Conservation (phyloP, 768 basidiomycete species). For the Mycena alexandri region DNA sequence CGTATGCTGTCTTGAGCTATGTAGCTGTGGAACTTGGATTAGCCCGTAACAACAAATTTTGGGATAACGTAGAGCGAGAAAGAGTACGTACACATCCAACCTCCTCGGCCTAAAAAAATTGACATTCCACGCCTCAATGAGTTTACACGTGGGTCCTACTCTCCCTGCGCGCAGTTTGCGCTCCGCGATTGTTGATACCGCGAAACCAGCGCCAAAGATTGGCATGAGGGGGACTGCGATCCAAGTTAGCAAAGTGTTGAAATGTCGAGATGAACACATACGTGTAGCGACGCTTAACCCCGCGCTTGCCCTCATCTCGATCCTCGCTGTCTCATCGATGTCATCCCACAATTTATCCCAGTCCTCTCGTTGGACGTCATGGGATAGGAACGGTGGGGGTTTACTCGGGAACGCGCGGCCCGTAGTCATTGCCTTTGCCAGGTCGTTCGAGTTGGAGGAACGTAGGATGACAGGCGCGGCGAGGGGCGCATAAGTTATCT, state of each 20-base stretch:
- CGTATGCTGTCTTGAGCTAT: constrained; percentile 27
- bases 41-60: no score
- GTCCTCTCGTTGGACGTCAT: constrained; percentile 32
- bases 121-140: constrained; percentile 34
- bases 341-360: constrained; percentile 34
- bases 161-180: constrained; percentile 34
- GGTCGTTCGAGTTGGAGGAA: constrained; percentile 28
- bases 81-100: constrained; percentile 29
- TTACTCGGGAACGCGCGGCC: constrained; percentile 30
- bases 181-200: constrained; percentile 32
- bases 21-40: constrained; percentile 16
- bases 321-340: constrained; percentile 35
- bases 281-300: constrained; percentile 34
- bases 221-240: constrained; percentile 34
- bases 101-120: constrained; percentile 34
- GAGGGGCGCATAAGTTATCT: constrained; percentile 28
- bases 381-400: constrained; percentile 21
- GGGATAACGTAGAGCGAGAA: not conserved
- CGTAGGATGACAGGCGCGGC: constrained; percentile 27
- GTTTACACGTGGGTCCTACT: constrained; percentile 35
- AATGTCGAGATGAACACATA: constrained; percentile 10
- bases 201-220: constrained; percentile 32
- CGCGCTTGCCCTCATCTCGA: constrained; percentile 34
- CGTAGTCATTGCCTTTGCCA: constrained; percentile 30
- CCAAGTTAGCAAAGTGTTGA: not conserved